Conservation (phyloP, 2,329 filamentous ascomycete species). For the Hypoxylon sp. region DNA sequence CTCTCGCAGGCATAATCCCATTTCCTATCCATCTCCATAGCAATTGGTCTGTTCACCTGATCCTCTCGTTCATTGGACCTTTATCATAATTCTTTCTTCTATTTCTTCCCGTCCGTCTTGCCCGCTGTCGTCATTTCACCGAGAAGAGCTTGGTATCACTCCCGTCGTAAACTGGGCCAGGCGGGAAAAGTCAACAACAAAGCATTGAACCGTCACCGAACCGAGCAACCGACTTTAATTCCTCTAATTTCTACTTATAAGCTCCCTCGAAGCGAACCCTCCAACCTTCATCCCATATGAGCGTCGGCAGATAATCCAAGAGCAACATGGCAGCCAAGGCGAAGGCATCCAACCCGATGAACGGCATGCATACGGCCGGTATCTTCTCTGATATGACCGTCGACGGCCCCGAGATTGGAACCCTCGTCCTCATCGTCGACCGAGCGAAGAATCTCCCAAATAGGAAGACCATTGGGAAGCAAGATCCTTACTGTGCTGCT, state of each 20-base stretch:
- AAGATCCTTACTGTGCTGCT: slow-evolving; percentile 96
- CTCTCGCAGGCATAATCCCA: slow-evolving; percentile 30
- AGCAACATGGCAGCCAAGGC: slow-evolving; percentile 60
- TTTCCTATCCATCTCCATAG: slow-evolving; percentile 24
- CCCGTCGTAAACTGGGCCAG: slow-evolving; percentile 17
- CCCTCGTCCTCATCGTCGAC: slow-evolving; percentile 89
- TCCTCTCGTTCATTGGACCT: slow-evolving; percentile 31
- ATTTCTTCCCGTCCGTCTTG: slow-evolving; percentile 15
- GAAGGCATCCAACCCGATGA: slow-evolving; percentile 61
- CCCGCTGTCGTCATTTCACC: slow-evolving; percentile 15
- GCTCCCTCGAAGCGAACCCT: slow-evolving; percentile 2
- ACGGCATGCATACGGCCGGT: slow-evolving; percentile 81
- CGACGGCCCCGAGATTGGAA: slow-evolving; percentile 92
- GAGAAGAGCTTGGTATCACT: slow-evolving; percentile 7
- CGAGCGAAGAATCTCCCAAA: slow-evolving; percentile 97
- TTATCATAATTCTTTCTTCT: slow-evolving; percentile 12
- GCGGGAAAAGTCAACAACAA: slow-evolving; percentile 30
- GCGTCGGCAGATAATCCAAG: slow-evolving; percentile 15
- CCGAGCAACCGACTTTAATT: slow-evolving; percentile 13
- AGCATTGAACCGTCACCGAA: slow-evolving; percentile 10
- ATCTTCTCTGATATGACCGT: slow-evolving; percentile 95
- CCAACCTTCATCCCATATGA: slow-evolving; percentile 10
- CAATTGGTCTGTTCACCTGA: slow-evolving; percentile 23
- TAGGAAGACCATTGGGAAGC: slow-evolving; percentile 95
- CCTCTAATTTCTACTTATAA: not conserved